A percentile compares a stretch with the other conserved stretches of the same genome.
These are phyloP conservation scores for Tuber calosporum DNA, from an alignment of 495 filamentous ascomycete species.

Conservation along the genomic window DNA sequence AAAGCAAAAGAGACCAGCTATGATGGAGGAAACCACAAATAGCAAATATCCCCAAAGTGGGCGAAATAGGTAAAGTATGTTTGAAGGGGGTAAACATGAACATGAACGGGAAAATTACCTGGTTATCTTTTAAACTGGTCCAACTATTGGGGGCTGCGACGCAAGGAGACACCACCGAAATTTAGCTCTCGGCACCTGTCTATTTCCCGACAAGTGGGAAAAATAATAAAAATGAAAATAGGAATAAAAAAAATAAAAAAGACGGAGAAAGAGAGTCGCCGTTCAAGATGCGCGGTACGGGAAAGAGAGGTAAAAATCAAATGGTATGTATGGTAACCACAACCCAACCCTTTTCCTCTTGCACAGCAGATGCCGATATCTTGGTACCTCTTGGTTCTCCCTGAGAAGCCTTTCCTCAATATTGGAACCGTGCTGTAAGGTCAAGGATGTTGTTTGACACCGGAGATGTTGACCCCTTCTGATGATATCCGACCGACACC, in stretches of 20 bases:
- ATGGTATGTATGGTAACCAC: not conserved
- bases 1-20: not conserved
- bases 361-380: not conserved
- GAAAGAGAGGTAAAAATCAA: not conserved
- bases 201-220: not conserved
- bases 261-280: not conserved
- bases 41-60: not conserved
- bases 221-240: not conserved
- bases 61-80: not conserved
- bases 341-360: not conserved
- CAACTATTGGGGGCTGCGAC: conserved; percentile 32
- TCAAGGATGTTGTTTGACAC: not conserved
- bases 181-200: not conserved
- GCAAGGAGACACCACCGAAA: conserved; percentile 34
- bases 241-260: not conserved
- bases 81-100: not conserved
- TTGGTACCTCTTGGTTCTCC: not conserved
- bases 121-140: conserved; percentile 27
- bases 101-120: not conserved
- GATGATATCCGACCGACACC: not conserved
- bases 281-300: not conserved
- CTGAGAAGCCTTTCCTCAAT: not conserved
- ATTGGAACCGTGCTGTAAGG: conserved; percentile 6
- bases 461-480: not conserved
- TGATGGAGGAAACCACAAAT: not conserved